phyloP scores from a whole-genome alignment of 495 filamentous ascomycete species.

The Trichoderma asperelloides region DNA sequence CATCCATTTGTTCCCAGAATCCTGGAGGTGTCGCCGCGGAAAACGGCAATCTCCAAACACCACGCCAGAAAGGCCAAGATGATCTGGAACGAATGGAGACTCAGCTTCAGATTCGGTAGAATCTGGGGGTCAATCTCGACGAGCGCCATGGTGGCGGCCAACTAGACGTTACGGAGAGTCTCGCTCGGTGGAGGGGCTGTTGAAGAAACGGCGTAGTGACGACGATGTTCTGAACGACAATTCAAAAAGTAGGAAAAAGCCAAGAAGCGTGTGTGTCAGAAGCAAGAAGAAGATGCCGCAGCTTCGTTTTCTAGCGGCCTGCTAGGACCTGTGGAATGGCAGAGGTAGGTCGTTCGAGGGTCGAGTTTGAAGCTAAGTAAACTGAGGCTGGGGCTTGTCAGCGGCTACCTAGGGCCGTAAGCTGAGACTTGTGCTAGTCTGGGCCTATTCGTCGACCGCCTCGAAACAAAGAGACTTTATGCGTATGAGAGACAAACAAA shows the following conservation, averaged over 20 bases:
- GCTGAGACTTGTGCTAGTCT: too few relatives aligned
- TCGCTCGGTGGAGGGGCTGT: neutral
- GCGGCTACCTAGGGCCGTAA: too few relatives aligned
- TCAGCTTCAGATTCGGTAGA: conserved; percentile 48
- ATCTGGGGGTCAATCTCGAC: conserved; percentile 41
- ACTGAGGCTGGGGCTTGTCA: too few relatives aligned
- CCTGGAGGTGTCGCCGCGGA: conserved; percentile 48
- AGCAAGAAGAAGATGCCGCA: too few relatives aligned
- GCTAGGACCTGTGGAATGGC: too few relatives aligned
- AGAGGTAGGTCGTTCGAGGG: too few relatives aligned
- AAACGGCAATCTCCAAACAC: conserved; percentile 64
- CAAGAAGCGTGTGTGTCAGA: too few relatives aligned
- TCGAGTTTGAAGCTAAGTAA: too few relatives aligned
- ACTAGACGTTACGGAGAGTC: neutral
- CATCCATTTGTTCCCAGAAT: conserved; percentile 64
- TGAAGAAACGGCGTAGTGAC: neutral
- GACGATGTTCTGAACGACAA: neutral
- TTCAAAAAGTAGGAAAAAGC: neutral
- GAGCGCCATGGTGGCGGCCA: conserved; percentile 11
- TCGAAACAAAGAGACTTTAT: too few relatives aligned
- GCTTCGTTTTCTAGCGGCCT: too few relatives aligned
- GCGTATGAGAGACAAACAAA: too few relatives aligned
- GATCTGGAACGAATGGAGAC: conserved; percentile 51
- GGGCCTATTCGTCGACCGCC: too few relatives aligned
- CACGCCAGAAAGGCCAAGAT: conserved; percentile 62